Evolutionary conservation across 345 rosid species (phyloP), one percentile per base, ranked within the genome.

Genomic region (Citrus mangshanensis): DNA sequence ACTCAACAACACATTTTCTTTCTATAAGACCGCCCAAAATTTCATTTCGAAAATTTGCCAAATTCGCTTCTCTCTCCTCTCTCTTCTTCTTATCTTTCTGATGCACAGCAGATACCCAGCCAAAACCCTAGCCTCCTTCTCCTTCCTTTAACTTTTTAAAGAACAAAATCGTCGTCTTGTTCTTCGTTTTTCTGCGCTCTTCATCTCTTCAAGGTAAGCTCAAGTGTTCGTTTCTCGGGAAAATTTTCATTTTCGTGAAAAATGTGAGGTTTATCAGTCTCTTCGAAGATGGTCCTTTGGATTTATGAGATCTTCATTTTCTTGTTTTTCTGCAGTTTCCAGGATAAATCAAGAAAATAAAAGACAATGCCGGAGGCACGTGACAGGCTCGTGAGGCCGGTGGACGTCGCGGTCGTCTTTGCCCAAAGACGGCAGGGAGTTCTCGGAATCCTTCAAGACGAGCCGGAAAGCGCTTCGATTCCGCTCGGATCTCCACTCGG

Each of bases 351-450:
- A 73, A 35, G 51, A 58, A 59, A 65, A 32, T 3, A 37, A 40
- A 58, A 32, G 34, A 37, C 4, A 74, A 91, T 93, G 97, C 78
- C 88, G 38, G 93, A 91, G 80, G 77, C 97, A 16, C 90, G 99
- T 79, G 97, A 94, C 68, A 84, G 99, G 70, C 59, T 91, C 35
- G 64, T 72, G 25, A 85, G 91, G 77, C 81, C 90, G 0, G 85
- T 91, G 0, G 98, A 95, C 66, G 28, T 90, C 30, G 87, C 89
- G 0, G 81, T 77, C 1, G 62, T 84, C 63, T 90, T 83, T 51
- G 80, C 81, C 56, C 87, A 79, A 5, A 69, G 94, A 76, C 87
- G 91, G 0, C 66, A 84, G 3, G 82, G 73, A 42, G 21, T 24
- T 55, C 74, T 72, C 0, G 90, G 90, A 28, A 61, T 88, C 14